Percentiles rank a stretch among this genome's conserved stretches.
Evolutionary conservation across 176 grass and related monocot genomes (phyloP).

Genomic region (Ampelocalamus luodianensis): DNA sequence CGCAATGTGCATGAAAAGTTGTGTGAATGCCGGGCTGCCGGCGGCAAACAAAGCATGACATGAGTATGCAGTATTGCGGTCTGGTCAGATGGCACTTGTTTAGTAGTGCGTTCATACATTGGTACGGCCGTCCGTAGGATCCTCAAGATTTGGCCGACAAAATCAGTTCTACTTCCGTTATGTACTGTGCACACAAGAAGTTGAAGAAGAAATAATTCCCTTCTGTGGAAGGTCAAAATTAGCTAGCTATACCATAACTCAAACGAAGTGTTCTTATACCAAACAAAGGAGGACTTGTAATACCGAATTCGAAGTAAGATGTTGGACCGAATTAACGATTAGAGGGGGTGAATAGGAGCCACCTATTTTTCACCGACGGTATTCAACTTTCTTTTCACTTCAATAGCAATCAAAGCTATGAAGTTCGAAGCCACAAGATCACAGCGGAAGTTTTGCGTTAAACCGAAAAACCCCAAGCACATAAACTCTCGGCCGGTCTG

Average conservation of each 20-base stretch:
- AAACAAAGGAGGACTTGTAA: neutral
- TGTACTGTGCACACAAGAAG: neutral
- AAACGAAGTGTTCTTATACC: neutral
- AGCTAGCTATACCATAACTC: neutral
- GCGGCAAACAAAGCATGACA: neutral
- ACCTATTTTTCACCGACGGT: no score
- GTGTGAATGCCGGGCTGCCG: neutral
- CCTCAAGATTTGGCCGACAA: slow-evolving; percentile 8
- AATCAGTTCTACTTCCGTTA: neutral
- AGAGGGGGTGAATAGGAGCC: no score
- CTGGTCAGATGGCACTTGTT: neutral
- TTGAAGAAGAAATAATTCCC: neutral
- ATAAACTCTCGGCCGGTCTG: no score
- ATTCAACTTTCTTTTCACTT: no score
- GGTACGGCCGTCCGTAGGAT: neutral
- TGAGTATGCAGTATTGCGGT: neutral
- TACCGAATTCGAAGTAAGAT: neutral
- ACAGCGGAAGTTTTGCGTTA: no score
- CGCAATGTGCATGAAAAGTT: neutral
- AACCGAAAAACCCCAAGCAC: no score
- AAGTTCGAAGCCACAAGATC: no score
- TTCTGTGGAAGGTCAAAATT: neutral
- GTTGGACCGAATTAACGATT: neutral
- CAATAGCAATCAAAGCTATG: no score
- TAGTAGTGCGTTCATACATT: neutral